These are phyloP conservation scores for Murraya koenigii DNA, from an alignment of 345 rosid genomes.

Conservation along the genomic window DNA sequence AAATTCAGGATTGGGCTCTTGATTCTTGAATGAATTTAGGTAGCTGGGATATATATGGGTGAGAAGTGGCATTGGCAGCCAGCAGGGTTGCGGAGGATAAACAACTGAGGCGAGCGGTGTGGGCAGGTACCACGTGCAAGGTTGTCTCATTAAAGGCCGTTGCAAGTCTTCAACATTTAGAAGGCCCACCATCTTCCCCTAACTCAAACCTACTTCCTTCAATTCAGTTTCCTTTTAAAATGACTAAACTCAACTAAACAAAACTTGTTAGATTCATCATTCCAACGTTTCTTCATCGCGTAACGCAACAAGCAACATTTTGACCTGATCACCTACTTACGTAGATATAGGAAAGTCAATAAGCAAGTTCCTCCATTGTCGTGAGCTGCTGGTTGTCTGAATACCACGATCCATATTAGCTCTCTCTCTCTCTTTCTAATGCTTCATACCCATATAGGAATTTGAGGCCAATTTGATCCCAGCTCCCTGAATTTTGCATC, in stretches of 20 bases:
- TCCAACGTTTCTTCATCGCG: not conserved
- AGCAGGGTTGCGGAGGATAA: not conserved
- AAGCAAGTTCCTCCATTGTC: not conserved
- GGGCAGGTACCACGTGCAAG: slow-evolving; percentile 65
- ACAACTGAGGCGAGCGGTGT: slow-evolving; percentile 26
- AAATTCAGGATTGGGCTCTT: not conserved
- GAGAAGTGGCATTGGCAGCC: too few relatives aligned
- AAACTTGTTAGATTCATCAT: not conserved
- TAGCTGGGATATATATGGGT: slow-evolving; percentile 29
- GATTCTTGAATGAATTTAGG: slow-evolving; percentile 5
- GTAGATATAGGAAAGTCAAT: not conserved
- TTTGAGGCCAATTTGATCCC: slow-evolving; percentile 26
- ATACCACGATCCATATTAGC: not conserved
- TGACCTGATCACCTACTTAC: not conserved
- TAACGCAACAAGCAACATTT: not conserved
- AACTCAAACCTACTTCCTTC: slow-evolving; percentile 55
- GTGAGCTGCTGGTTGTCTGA: not conserved
- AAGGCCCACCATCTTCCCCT: slow-evolving; percentile 45
- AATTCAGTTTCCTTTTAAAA: slow-evolving; percentile 10
- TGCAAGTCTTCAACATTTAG: slow-evolving; percentile 27
- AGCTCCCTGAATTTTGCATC: slow-evolving; percentile 6
- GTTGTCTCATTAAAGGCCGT: slow-evolving; percentile 32
- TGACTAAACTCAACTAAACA: slow-evolving; percentile 15
- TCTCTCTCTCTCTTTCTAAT: not conserved
- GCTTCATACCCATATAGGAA: slow-evolving; percentile 18